Base-by-base conservation (phyloP, 768 basidiomycete genomes). In the Hygrocybe punicea region DNA sequence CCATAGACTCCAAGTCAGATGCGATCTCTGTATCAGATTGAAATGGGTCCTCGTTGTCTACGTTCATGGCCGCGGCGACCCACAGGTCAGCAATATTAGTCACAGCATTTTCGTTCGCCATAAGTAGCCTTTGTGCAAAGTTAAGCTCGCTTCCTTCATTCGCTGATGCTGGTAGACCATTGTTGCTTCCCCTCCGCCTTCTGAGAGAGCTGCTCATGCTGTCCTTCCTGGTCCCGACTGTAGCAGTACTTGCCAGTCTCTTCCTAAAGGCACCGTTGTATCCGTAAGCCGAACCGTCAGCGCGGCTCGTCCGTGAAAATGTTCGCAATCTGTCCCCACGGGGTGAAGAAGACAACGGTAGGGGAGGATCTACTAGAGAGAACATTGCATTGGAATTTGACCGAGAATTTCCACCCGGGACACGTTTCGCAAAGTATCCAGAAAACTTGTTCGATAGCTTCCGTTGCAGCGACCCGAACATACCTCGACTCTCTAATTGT, bases 11-110 rank as follows among this genome's bases (percentile, higher is more conserved):
- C 19, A 61, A 65, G n/a, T 76, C 75, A 11, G 67, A 65, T 25
- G 66, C 73, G 34, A 60, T 68, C 51, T 81, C 83, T 44, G 75
- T 73, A 55, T 85, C 86, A 10, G 73, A 76, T 62, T 85, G 83
- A 58, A 89, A 89, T 2, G 86, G 85, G 56, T 93, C 86, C 61
- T 94, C 93, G 63, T 90, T 89, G 66, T 96, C 94, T 29, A 87
- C 92, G 58, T 96, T 97, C 75, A 96, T 92, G 6, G 96, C 97
- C 17, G 95, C 90, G 4, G 93, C 93, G 51, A 98, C 92, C 97
- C 97, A 99, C 19, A 99, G 76, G 72, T 98, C 96, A 21, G 93
- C 91, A 65, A 99, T 91, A 62, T 88, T 93, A 56, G 92, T 95
- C 4, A 94, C 93, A 11, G 92, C 89, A 63, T 93, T 90, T 72